phyloP scores from a whole-genome alignment of 305 asterid species.

The Galium porrigens region DNA sequence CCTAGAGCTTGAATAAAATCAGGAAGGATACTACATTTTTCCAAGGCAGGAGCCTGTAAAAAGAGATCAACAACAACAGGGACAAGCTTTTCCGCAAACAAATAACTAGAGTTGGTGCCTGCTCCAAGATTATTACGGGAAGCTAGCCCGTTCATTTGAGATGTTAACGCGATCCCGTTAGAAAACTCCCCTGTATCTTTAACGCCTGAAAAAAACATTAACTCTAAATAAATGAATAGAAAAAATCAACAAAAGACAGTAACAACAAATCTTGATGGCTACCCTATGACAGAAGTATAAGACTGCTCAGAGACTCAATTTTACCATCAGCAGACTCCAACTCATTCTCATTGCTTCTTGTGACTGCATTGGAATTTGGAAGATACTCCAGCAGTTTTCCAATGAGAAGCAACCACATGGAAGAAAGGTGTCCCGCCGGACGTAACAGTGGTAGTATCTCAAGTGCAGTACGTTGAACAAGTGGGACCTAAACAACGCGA shows the following conservation, averaged over 20 bases:
- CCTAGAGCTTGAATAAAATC: conserved; percentile 71
- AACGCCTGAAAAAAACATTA: conserved; percentile 7
- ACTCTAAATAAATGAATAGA: neutral
- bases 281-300: neutral
- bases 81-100: conserved; percentile 76
- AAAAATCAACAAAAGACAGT: neutral
- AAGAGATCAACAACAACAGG: conserved; percentile 65
- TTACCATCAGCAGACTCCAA: conserved; percentile 21
- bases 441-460: conserved; percentile 59
- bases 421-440: conserved; percentile 63
- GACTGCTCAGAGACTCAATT: neutral
- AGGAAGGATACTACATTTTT: conserved; percentile 46
- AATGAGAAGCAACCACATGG: conserved; percentile 73
- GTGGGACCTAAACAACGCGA: conserved; percentile 55
- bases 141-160: conserved; percentile 32
- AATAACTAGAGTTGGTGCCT: conserved; percentile 27
- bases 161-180: conserved; percentile 28
- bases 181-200: conserved; percentile 21
- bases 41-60: conserved; percentile 57
- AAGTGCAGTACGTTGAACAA: conserved; percentile 66
- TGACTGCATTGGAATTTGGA: conserved; percentile 53
- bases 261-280: neutral
- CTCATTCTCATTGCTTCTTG: conserved; percentile 36
- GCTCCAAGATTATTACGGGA: conserved; percentile 24
- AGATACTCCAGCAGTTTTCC: conserved; percentile 53